Evolutionary conservation across 371 early-diverging fungal genomes (phyloP).

Genomic region (Apophysomyces trapeziformis): DNA sequence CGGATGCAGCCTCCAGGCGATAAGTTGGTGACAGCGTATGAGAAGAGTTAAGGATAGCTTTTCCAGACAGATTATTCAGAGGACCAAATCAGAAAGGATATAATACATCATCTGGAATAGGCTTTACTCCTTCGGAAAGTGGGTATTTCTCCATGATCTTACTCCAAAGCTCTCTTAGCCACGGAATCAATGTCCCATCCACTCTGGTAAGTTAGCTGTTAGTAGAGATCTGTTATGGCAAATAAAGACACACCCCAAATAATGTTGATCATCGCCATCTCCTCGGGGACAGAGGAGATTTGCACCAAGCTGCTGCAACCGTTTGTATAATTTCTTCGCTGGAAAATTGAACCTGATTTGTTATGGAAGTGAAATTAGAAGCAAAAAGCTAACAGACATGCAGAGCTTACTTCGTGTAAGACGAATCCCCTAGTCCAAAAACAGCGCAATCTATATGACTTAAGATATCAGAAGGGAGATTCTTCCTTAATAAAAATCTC

Average conservation of each 20-base stretch:
- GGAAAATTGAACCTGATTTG: slow-evolving; percentile 87
- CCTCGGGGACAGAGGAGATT: slow-evolving; percentile 72
- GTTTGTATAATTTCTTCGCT: slow-evolving; percentile 90
- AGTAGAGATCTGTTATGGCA: neutral
- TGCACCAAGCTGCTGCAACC: slow-evolving; percentile 92
- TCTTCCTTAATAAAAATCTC: slow-evolving; percentile 85
- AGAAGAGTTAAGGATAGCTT: slow-evolving; percentile 19
- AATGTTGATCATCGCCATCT: slow-evolving; percentile 98
- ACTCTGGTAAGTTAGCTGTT: slow-evolving; percentile 41
- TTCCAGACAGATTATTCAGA: neutral
- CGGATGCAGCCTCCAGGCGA: slow-evolving; percentile 38
- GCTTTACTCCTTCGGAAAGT: slow-evolving; percentile 51
- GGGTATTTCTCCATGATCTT: slow-evolving; percentile 64
- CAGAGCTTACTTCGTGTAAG: slow-evolving; percentile 75
- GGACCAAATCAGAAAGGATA: slow-evolving; percentile 25
- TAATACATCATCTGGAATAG: slow-evolving; percentile 62
- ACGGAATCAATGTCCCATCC: slow-evolving; percentile 88
- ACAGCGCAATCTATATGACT: slow-evolving; percentile 77
- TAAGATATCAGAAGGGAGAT: slow-evolving; percentile 70
- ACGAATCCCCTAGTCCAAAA: slow-evolving; percentile 95
- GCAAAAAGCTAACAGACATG: neutral
- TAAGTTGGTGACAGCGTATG: slow-evolving; percentile 43
- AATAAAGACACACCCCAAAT: slow-evolving; percentile 69
- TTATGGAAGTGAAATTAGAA: neutral
- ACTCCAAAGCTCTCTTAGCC: slow-evolving; percentile 78